Evolutionary conservation across 192 early-diverging fungal genomes (phyloP).

Genomic region (Backusella morwellensis): DNA sequence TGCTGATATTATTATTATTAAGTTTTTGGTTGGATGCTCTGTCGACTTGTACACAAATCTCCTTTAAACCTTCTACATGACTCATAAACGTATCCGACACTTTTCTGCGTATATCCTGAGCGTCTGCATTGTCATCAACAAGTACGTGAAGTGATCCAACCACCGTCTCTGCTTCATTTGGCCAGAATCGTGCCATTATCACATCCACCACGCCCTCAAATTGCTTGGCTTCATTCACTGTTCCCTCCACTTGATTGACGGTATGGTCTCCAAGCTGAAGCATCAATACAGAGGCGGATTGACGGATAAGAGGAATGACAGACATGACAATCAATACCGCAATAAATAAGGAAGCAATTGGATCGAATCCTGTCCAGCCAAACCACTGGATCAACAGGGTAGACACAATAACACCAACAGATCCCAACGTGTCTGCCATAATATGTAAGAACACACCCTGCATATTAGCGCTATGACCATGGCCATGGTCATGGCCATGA

Average conservation of each 20-base stretch:
- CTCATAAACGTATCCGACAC: slow-evolving; percentile 44
- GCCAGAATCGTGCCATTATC: slow-evolving; percentile 54
- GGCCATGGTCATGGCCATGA: slow-evolving; percentile 56
- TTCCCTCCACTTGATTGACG: slow-evolving; percentile 42
- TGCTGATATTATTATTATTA: background rate
- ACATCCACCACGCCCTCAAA: slow-evolving; percentile 42
- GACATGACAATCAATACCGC: slow-evolving; percentile 82
- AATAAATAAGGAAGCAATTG: slow-evolving; percentile 91
- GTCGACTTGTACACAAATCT: slow-evolving; percentile 53
- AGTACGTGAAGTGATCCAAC: slow-evolving; percentile 55
- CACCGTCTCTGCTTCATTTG: slow-evolving; percentile 50
- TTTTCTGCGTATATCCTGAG: slow-evolving; percentile 37
- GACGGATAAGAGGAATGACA: slow-evolving; percentile 80
- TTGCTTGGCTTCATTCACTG: slow-evolving; percentile 42
- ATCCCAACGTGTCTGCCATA: slow-evolving; percentile 92
- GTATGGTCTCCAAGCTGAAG: slow-evolving; percentile 40
- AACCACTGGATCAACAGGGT: slow-evolving; percentile 85
- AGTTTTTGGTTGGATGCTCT: background rate
- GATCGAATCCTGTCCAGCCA: slow-evolving; percentile 96
- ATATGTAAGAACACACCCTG: slow-evolving; percentile 93
- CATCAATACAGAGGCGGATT: slow-evolving; percentile 61
- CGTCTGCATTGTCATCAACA: slow-evolving; percentile 21
- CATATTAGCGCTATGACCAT: slow-evolving; percentile 84
- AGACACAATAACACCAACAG: slow-evolving; percentile 95
- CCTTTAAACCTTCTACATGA: slow-evolving; percentile 48